These are phyloP conservation scores for Globisporangium nodosum DNA, from an alignment of 352 stramenopile genomes.

Conservation along the genomic window DNA sequence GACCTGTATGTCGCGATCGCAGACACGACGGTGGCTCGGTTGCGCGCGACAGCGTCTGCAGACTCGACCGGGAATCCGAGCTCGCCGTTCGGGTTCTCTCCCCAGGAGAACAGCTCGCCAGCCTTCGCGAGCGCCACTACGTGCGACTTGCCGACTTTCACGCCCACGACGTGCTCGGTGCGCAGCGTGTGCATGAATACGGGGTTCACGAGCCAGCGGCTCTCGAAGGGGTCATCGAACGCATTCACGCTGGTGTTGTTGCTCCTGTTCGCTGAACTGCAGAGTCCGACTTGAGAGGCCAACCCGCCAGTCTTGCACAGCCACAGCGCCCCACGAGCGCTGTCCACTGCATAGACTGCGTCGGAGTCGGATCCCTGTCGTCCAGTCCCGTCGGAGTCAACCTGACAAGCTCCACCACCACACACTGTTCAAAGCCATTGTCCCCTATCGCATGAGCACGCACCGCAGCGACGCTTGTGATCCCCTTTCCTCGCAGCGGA, in stretches of 20 bases:
- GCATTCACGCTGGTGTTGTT: slow-evolving; percentile 18
- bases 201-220: slow-evolving; percentile 64
- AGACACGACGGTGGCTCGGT: slow-evolving; percentile 45
- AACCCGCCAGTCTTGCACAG: slow-evolving; percentile 70
- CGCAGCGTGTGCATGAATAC: slow-evolving; percentile 62
- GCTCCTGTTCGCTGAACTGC: slow-evolving; percentile 27
- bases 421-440: too few relatives aligned
- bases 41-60: slow-evolving; percentile 42
- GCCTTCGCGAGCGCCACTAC: slow-evolving; percentile 70
- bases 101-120: slow-evolving; percentile 93
- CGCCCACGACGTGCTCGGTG: slow-evolving; percentile 45
- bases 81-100: slow-evolving; percentile 89
- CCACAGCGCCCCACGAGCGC: slow-evolving; percentile 44
- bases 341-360: slow-evolving; percentile 65
- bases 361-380: slow-evolving; percentile 54
- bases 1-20: slow-evolving; percentile 56
- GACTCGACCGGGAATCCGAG: slow-evolving; percentile 45
- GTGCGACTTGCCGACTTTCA: slow-evolving; percentile 48
- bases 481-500: slow-evolving; percentile 54
- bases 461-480: slow-evolving; percentile 56
- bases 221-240: slow-evolving; percentile 49
- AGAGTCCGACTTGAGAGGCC: slow-evolving; percentile 61
- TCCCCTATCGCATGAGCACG: slow-evolving; percentile 4
- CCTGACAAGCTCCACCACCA: background rate
- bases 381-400: background rate